Conservation (phyloP, 2,329 filamentous ascomycete species). For the Teratosphaeria zuluensis region DNA sequence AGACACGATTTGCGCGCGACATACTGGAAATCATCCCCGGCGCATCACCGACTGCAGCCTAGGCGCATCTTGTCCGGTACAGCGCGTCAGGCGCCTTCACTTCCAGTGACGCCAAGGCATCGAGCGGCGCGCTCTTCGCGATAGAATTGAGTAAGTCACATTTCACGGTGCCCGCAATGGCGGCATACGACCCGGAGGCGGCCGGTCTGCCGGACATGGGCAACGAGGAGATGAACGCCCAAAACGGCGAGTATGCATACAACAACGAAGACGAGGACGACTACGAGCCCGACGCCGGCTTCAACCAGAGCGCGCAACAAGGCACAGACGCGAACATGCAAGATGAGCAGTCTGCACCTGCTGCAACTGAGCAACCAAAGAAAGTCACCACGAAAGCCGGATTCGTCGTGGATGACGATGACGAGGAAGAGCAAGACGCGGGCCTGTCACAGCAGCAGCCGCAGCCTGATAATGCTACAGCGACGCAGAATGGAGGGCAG, state of each 20-base stretch:
- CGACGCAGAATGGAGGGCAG: conserved; percentile 16
- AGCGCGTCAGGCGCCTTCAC: background rate
- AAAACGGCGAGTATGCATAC: conserved; percentile 4
- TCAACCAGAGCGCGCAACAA: conserved; percentile 23
- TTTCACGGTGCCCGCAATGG: conserved; percentile 28
- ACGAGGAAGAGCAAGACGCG: conserved; percentile 39
- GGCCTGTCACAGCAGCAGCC: conserved; percentile 16
- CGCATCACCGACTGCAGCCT: background rate
- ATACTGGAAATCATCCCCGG: background rate
- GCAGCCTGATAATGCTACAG: conserved; percentile 18
- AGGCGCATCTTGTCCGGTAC: background rate
- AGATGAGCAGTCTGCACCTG: conserved; percentile 1
- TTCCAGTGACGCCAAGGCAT: background rate
- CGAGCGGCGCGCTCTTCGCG: background rate
- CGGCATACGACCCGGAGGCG: conserved; percentile 29
- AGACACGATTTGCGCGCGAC: background rate
- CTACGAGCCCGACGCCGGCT: conserved; percentile 25
- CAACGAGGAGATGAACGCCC: conserved; percentile 17
- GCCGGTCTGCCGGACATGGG: conserved; percentile 19
- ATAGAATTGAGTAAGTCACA: background rate
- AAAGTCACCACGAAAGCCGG: conserved; percentile 49
- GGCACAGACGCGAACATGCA: conserved; percentile 32
- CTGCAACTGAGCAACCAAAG: conserved; percentile 16
- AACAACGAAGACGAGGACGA: conserved; percentile 20
- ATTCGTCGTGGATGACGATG: conserved; percentile 55